Percentiles rank a stretch among this genome's conserved stretches.
These are phyloP conservation scores for Sinapis alba DNA, from an alignment of 441 rosid species.

Conservation along the genomic window DNA sequence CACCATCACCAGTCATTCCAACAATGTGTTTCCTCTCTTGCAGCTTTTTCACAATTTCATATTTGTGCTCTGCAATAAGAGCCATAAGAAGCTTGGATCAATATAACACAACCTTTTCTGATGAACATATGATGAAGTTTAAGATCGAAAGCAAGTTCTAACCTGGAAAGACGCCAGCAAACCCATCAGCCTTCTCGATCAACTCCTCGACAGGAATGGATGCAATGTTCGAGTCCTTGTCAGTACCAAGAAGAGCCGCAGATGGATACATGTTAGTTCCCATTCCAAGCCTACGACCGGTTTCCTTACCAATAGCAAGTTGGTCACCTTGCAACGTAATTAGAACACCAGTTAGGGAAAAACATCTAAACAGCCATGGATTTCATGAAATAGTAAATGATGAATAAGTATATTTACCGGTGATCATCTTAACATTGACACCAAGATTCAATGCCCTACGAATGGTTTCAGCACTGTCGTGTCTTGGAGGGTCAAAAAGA, in stretches of 20 bases:
- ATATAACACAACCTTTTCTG: conserved; percentile 11
- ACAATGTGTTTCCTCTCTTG: conserved; percentile 46
- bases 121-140: conserved; percentile 10
- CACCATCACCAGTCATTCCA: conserved; percentile 48
- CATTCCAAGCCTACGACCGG: conserved; percentile 98
- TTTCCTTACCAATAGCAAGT: conserved; percentile 84
- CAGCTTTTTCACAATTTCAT: conserved; percentile 44
- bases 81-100: conserved; percentile 24
- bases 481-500: conserved; percentile 84
- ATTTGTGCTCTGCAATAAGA: conserved; percentile 43
- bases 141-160: conserved; percentile 15
- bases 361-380: conserved; percentile 13
- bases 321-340: conserved; percentile 39
- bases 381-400: background rate
- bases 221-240: conserved; percentile 76
- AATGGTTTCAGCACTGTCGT: conserved; percentile 97
- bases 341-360: conserved; percentile 14
- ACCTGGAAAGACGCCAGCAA: conserved; percentile 97
- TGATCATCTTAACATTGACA: conserved; percentile 97
- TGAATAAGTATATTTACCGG: conserved; percentile 52
- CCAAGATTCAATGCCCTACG: conserved; percentile 93
- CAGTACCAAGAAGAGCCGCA: conserved; percentile 76
- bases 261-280: conserved; percentile 99
- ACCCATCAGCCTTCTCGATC: conserved; percentile 94
- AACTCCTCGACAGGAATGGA: conserved; percentile 88